A percentile compares a stretch with the other conserved stretches of the same genome.
Evolutionary conservation across 108 stramenopile genomes (phyloP).

Genomic region (Cyclotella sp.): DNA sequence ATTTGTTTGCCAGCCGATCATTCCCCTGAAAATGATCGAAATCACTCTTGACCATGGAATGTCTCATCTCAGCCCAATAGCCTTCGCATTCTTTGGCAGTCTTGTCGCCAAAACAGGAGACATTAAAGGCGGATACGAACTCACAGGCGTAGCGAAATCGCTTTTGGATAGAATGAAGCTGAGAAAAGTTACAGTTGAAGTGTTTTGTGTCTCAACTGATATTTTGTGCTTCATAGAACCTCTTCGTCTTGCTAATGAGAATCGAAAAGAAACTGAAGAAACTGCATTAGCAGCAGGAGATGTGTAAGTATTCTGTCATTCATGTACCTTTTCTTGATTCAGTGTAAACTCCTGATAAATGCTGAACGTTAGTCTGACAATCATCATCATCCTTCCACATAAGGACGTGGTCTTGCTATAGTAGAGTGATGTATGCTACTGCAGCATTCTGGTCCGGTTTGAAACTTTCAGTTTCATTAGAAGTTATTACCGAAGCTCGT

Average conservation of each 20-base stretch:
- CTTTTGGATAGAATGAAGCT: not conserved
- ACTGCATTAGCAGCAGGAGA: conserved; percentile 13
- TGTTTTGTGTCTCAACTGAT: not conserved
- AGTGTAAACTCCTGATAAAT: not conserved
- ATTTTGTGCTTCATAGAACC: conserved; percentile 10
- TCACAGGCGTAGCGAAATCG: conserved; percentile 4
- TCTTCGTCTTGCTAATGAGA: not conserved
- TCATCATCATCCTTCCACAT: no score
- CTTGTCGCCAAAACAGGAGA: not conserved
- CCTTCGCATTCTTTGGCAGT: conserved; percentile 14
- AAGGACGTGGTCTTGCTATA: no score
- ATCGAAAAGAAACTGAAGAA: not conserved
- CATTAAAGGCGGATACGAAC: conserved; percentile 12
- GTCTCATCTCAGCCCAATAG: conserved; percentile 5
- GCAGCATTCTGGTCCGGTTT: no score
- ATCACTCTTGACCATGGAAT: conserved; percentile 15
- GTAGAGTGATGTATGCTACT: no score
- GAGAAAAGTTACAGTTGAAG: not conserved
- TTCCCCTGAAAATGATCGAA: conserved; percentile 4
- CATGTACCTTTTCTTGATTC: not conserved
- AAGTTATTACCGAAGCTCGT: no score
- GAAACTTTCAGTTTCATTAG: no score
- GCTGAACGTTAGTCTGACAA: not conserved
- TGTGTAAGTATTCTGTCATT: not conserved
- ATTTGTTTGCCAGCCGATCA: not conserved